These are phyloP conservation scores for Metschnikowia lachancei DNA, from an alignment of 805 yeast genomes.

Conservation along the genomic window DNA sequence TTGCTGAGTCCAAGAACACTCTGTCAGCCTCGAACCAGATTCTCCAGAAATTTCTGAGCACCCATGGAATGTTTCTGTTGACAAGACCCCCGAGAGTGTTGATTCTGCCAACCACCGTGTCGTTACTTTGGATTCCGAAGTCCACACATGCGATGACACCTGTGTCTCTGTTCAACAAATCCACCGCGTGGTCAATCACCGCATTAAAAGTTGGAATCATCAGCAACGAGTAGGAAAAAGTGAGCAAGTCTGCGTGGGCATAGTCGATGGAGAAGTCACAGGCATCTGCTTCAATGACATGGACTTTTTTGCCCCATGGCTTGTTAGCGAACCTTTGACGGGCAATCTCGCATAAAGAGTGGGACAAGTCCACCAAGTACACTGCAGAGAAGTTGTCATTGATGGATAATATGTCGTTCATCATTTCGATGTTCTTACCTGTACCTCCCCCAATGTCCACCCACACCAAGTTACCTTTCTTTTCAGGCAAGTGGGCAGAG, in stretches of 20 bases:
- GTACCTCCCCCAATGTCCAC: conserved; percentile 87
- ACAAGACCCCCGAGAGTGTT: conserved; percentile 74
- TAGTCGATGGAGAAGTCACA: conserved; percentile 56
- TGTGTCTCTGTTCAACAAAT: conserved; percentile 46
- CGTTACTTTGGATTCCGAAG: conserved; percentile 71
- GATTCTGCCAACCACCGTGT: conserved; percentile 63
- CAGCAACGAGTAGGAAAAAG: conserved; percentile 77
- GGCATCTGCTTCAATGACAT: conserved; percentile 71
- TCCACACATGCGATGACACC: conserved; percentile 74
- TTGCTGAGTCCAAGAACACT: conserved; percentile 72
- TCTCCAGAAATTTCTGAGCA: conserved; percentile 78
- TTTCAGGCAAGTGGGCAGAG: conserved; percentile 48
- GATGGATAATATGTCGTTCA: conserved; percentile 56
- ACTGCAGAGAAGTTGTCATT: conserved; percentile 55
- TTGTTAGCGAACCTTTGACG: conserved; percentile 47
- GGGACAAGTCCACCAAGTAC: conserved; percentile 72
- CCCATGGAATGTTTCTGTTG: conserved; percentile 73
- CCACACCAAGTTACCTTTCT: conserved; percentile 52
- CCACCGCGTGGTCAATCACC: conserved; percentile 65
- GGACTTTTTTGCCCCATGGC: conserved; percentile 52
- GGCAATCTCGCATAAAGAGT: conserved; percentile 75
- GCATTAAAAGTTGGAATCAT: conserved; percentile 85
- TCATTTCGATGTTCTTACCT: conserved; percentile 75
- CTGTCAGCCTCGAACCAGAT: conserved; percentile 85
- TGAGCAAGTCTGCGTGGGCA: conserved; percentile 62